Evolutionary conservation across 1,284 basidiomycete species (phyloP), one percentile per base, ranked within the genome.

Genomic region (Cerrena zonata): DNA sequence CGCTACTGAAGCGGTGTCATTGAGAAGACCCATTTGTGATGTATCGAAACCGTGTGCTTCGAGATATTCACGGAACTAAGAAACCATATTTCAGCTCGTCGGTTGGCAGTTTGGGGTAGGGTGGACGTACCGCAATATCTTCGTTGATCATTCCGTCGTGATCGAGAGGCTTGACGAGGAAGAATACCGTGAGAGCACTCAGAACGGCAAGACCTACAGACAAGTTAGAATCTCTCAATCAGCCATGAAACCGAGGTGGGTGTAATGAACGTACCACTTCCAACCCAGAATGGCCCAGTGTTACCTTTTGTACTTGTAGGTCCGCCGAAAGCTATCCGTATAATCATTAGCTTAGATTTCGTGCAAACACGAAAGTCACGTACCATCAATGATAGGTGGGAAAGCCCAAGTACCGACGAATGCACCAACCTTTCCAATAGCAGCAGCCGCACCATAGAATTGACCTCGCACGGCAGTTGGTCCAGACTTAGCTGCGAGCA

Each of bases 401-500:
- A 58, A 58, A 2, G 54, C 55, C 81, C 83, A 91, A 44, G 83
- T 88, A 37, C 91, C 88, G 50, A 84, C 79, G 66, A 94, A 93
- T 3, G 91, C 91, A 24, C 90, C 90, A 40, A 91, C 63, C 69
- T 96, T 97, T 18, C 94, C 94, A 36, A 91, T 65, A 2, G 92
- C 94, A 43, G 94, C 94, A 3, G 90, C 91, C 42, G 82, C 61
- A 26, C 89, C 90, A 63, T 93, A 95, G 66, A 86, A 87, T 54
- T 93, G 87, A 2, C 91, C 91, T 57, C 92, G 85, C 43, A 91
- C 77, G 19, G 89, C 89, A 0, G 91, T 93, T 1, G 91, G 89
- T 51, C 87, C 84, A 2, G 76, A 80, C 71, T 94, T 94, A 51
- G 82, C 76, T 4, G 91, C 91, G 53, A 94, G 75, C 30, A 94